Percentiles rank a stretch among this genome's conserved stretches.
Conservation (phyloP, 1,284 basidiomycete genomes). For the Sanguinoderma infundibulare region DNA sequence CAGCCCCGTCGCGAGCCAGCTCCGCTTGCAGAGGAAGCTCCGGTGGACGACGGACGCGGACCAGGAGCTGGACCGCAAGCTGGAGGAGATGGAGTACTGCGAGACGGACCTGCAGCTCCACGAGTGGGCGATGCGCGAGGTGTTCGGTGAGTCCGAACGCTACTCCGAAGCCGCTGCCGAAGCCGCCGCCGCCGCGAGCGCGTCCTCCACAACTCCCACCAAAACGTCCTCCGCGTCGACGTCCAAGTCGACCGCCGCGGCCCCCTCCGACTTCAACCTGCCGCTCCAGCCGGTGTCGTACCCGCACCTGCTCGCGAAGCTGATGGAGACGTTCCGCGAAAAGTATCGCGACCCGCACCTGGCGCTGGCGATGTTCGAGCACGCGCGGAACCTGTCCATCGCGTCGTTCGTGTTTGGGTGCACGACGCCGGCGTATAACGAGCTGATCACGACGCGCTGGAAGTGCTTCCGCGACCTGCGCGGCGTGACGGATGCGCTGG, state of each 20-base stretch:
- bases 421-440: constrained; percentile 84
- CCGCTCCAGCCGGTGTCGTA: no score
- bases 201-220: no score
- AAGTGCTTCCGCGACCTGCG: constrained; percentile 80
- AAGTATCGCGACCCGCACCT: constrained; percentile 81
- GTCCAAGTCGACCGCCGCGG: no score
- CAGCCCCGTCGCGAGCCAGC: constrained; percentile 30
- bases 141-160: constrained; percentile 63
- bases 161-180: no score
- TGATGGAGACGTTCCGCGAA: constrained; percentile 78
- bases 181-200: no score
- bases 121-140: constrained; percentile 74
- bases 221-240: no score
- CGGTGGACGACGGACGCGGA: constrained; percentile 56
- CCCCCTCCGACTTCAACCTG: no score
- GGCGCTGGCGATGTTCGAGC: constrained; percentile 81
- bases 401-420: constrained; percentile 87
- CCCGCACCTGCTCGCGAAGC: constrained; percentile 71
- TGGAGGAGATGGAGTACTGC: constrained; percentile 77
- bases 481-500: constrained; percentile 70
- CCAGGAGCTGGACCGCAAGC: constrained; percentile 72
- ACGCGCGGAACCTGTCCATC: constrained; percentile 73
- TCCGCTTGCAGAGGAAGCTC: constrained; percentile 51
- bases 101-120: constrained; percentile 74
- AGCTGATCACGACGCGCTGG: constrained; percentile 83